These are phyloP conservation scores for Trichosanthes truncata DNA, from an alignment of 306 rosid genomes.

Conservation along the genomic window DNA sequence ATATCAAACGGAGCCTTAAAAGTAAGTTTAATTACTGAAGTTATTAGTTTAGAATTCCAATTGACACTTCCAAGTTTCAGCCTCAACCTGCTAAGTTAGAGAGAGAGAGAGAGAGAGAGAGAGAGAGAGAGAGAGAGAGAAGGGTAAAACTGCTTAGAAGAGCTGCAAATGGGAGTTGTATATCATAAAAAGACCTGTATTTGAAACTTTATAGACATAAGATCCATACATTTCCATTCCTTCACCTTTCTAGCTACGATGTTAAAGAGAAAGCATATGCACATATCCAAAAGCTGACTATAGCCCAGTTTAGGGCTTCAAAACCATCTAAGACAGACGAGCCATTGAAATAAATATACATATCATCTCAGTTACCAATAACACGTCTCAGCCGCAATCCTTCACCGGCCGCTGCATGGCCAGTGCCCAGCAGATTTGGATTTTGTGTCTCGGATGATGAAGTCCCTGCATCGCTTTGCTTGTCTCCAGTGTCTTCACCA, in stretches of 20 bases:
- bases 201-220: background rate
- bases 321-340: background rate
- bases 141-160: background rate
- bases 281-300: slow-evolving; percentile 8
- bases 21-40: too few relatives aligned
- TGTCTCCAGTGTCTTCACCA: slow-evolving; percentile 44
- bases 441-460: slow-evolving; percentile 23
- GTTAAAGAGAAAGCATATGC: slow-evolving; percentile 9
- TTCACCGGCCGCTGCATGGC: slow-evolving; percentile 30
- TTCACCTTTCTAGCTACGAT: background rate
- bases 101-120: too few relatives aligned
- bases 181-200: background rate
- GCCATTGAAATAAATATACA: background rate
- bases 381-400: slow-evolving; percentile 59
- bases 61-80: too few relatives aligned
- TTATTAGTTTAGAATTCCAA: too few relatives aligned
- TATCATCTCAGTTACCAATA: slow-evolving; percentile 18
- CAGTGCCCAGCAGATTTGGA: slow-evolving; percentile 20
- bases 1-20: too few relatives aligned
- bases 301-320: slow-evolving; percentile 6
- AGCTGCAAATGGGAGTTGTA: background rate
- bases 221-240: background rate
- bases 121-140: too few relatives aligned
- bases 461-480: slow-evolving; percentile 29
- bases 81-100: too few relatives aligned